These are phyloP conservation scores for Volvox reticuliferus DNA, from an alignment of 139 green algal species.

Conservation along the genomic window DNA sequence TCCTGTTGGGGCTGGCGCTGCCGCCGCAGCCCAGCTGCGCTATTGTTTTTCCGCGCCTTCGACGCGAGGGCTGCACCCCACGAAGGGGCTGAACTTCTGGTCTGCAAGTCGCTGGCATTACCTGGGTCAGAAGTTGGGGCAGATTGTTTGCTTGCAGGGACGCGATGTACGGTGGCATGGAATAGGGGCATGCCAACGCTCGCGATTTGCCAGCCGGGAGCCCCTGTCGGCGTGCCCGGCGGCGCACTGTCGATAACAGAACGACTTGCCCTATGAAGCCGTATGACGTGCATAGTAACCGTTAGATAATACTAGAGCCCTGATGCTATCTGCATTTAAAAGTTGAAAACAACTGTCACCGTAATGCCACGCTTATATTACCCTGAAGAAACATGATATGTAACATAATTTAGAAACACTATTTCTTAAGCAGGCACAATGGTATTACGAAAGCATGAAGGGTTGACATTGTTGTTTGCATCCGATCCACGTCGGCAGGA, in stretches of 20 bases:
- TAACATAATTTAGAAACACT: no score
- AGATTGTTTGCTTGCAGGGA: not conserved
- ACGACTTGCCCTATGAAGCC: not conserved
- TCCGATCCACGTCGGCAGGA: slow-evolving; percentile 3
- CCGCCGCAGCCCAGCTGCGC: not conserved
- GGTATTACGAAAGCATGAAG: not conserved
- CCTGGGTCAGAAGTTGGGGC: not conserved
- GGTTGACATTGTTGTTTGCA: slow-evolving; percentile 6
- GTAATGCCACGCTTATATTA: no score
- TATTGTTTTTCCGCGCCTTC: not conserved
- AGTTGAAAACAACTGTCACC: no score
- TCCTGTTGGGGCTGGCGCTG: not conserved
- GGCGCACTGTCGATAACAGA: not conserved
- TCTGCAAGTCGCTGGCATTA: no score
- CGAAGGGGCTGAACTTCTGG: not conserved
- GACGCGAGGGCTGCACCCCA: slow-evolving; percentile 19
- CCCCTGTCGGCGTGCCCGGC: not conserved
- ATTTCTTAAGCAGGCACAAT: no score
- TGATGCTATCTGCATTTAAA: no score
- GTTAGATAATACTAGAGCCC: not conserved
- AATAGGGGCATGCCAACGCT: not conserved
- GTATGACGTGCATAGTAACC: not conserved
- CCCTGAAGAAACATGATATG: no score
- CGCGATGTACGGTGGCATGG: not conserved
- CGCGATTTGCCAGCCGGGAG: not conserved